Percentiles rank a stretch among this genome's conserved stretches.
phyloP scores from a whole-genome alignment of 2,329 filamentous ascomycete species.

The Capronia epimyces region DNA sequence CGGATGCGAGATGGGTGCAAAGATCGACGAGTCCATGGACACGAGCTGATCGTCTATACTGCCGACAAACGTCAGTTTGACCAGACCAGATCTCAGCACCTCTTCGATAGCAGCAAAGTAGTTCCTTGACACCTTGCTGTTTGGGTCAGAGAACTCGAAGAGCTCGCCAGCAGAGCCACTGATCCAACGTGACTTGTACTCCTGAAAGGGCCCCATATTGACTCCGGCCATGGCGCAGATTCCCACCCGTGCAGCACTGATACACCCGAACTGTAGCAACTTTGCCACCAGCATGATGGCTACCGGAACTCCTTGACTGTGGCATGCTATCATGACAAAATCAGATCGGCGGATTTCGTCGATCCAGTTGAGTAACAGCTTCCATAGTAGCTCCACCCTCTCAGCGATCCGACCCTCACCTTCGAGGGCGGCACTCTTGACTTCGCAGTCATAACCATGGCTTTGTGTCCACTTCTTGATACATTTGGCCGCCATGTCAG shows the following conservation, averaged over 20 bases:
- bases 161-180: conserved; percentile 89
- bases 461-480: conserved; percentile 76
- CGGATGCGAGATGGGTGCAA: conserved; percentile 78
- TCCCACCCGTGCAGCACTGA: conserved; percentile 66
- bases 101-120: conserved; percentile 71
- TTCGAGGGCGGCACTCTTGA: conserved; percentile 91
- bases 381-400: conserved; percentile 88
- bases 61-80: conserved; percentile 78
- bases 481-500: conserved; percentile 75
- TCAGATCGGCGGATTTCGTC: conserved; percentile 83
- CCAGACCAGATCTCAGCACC: conserved; percentile 66
- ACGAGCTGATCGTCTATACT: conserved; percentile 97
- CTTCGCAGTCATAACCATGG: conserved; percentile 69
- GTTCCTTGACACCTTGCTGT: conserved; percentile 73
- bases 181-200: conserved; percentile 83
- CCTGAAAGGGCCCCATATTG: conserved; percentile 84
- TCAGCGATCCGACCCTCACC: conserved; percentile 90
- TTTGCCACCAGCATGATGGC: conserved; percentile 88
- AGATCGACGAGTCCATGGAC: conserved; percentile 86
- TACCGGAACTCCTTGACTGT: conserved; percentile 93
- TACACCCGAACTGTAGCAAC: conserved; percentile 80
- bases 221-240: conserved; percentile 89
- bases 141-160: conserved; percentile 82
- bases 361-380: conserved; percentile 88
- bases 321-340: conserved; percentile 84